Conservation (phyloP, 2,329 filamentous ascomycete genomes). For the Colletotrichum tofieldiae region DNA sequence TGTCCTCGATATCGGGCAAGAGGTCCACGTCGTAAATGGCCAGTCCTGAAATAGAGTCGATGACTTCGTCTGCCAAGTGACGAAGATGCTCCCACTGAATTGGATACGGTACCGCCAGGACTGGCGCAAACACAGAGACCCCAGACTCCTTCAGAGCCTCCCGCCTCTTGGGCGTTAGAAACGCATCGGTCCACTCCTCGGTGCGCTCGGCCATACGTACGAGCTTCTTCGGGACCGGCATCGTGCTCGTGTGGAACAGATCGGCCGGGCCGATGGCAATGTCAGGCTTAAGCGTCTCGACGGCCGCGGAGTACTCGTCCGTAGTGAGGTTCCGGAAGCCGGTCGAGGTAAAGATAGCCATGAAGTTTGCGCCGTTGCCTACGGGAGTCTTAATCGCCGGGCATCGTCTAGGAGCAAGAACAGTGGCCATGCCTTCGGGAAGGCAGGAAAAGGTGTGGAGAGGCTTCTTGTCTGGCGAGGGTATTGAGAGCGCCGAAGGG, state of each 20-base stretch:
- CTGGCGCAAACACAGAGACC: constrained; percentile 72
- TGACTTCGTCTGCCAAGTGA: constrained; percentile 76
- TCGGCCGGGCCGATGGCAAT: constrained; percentile 86
- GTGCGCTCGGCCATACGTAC: constrained; percentile 90
- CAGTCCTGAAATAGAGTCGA: constrained; percentile 74
- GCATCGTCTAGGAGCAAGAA: constrained; percentile 84
- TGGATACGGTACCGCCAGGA: constrained; percentile 82
- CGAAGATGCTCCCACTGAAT: constrained; percentile 87
- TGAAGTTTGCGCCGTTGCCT: constrained; percentile 78
- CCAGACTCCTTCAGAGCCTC: constrained; percentile 49
- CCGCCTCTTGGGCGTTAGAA: constrained; percentile 65
- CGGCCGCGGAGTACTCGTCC: constrained; percentile 77
- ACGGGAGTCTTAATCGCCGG: constrained; percentile 81
- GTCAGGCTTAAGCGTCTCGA: constrained; percentile 81
- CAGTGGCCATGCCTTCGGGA: constrained; percentile 74
- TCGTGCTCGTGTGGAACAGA: constrained; percentile 65
- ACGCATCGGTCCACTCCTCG: constrained; percentile 83
- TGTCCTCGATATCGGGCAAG: constrained; percentile 75
- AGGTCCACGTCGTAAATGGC: constrained; percentile 84
- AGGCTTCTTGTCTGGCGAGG: constrained; percentile 61
- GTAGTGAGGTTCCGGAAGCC: constrained; percentile 83
- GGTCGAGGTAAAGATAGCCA: constrained; percentile 88
- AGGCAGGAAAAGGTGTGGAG: constrained; percentile 85
- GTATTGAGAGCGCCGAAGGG: constrained; percentile 62
- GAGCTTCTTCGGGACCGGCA: constrained; percentile 79